Conservation (phyloP, 2,329 filamentous ascomycete genomes). For the Waltergamsia citrina region DNA sequence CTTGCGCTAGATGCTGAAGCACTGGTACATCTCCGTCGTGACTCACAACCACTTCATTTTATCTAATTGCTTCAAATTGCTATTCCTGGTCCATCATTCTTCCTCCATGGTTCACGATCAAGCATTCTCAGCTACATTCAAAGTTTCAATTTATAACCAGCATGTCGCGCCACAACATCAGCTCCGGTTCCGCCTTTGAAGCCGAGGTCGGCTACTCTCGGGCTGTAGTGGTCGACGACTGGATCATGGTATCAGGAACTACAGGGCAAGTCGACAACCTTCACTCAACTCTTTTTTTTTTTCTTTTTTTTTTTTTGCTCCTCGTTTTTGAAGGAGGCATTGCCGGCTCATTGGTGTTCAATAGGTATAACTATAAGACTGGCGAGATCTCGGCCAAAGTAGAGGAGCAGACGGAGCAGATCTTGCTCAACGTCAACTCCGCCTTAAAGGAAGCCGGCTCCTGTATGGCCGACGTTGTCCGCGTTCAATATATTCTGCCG, state of each 20-base stretch:
- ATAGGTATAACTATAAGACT: slow-evolving; percentile 36
- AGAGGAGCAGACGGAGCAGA: slow-evolving; percentile 38
- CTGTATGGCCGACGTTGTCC: slow-evolving; percentile 34
- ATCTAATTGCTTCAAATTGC: no score
- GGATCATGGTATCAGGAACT: slow-evolving; percentile 44
- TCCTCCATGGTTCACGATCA: no score
- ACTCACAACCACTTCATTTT: neutral
- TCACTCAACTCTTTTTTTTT: neutral
- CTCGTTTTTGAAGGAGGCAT: neutral
- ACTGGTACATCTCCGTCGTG: no score
- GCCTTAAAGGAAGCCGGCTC: slow-evolving; percentile 34
- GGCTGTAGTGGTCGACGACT: slow-evolving; percentile 39
- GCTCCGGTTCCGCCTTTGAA: slow-evolving; percentile 42
- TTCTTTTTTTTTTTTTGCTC: neutral
- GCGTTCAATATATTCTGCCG: slow-evolving; percentile 42
- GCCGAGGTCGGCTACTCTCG: slow-evolving; percentile 44
- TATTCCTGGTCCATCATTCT: no score
- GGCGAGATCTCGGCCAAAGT: slow-evolving; percentile 33
- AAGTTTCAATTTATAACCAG: slow-evolving; percentile 4
- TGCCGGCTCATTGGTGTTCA: slow-evolving; percentile 1
- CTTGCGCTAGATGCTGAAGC: no score
- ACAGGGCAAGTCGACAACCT: slow-evolving; percentile 35
- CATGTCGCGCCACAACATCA: slow-evolving; percentile 30
- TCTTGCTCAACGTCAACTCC: slow-evolving; percentile 33
- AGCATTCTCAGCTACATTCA: neutral